phyloP scores from a whole-genome alignment of 2,329 filamentous ascomycete species.

The Epichloe baconii region DNA sequence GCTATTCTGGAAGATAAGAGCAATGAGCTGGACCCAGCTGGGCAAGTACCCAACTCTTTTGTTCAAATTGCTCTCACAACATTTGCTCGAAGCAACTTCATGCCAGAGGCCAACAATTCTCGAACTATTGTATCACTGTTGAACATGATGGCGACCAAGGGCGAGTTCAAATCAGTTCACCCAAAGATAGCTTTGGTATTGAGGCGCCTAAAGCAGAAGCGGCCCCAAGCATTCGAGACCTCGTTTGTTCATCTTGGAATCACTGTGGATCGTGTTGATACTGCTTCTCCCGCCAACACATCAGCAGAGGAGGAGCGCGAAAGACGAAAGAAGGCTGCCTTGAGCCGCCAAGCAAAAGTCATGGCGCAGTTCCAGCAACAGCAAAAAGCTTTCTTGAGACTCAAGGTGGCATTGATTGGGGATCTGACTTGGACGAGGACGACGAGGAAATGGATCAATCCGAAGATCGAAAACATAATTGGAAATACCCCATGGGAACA shows the following conservation, averaged over 20 bases:
- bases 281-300: conserved; percentile 62
- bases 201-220: conserved; percentile 72
- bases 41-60: conserved; percentile 50
- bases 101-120: conserved; percentile 39
- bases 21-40: conserved; percentile 36
- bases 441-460: conserved; percentile 46
- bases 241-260: conserved; percentile 53
- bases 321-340: conserved; percentile 77
- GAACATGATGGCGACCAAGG: conserved; percentile 48
- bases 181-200: conserved; percentile 76
- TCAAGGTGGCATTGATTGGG: conserved; percentile 80
- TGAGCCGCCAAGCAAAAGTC: conserved; percentile 80
- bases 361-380: conserved; percentile 99
- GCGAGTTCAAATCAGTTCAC: conserved; percentile 70
- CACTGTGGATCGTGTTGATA: conserved; percentile 66
- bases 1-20: conserved; percentile 72
- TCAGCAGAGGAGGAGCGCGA: conserved; percentile 62
- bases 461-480: conserved; percentile 51
- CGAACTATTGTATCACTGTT: conserved; percentile 54
- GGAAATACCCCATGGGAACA: conserved; percentile 85
- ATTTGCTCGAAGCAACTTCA: conserved; percentile 47
- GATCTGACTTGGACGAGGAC: conserved; percentile 60
- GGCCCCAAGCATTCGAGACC: conserved; percentile 56
- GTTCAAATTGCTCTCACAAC: conserved; percentile 56
- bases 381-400: conserved; percentile 85